Base-by-base conservation (phyloP, 805 yeast species). In the Yarrowia sp. region DNA sequence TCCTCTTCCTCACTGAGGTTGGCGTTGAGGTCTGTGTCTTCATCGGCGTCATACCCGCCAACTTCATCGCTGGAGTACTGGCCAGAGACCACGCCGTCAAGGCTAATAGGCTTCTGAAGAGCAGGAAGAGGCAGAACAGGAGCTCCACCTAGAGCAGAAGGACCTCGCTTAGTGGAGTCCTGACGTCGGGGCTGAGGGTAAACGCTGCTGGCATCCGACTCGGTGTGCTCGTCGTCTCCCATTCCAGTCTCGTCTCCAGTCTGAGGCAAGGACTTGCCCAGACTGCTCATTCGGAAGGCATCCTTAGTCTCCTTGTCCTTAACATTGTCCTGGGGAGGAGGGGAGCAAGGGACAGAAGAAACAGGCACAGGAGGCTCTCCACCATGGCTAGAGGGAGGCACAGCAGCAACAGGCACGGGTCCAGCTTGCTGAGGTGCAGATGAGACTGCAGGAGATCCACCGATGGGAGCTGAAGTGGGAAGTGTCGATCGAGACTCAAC, bases 11-110 rank as follows among this genome's bases (percentile, higher is more conserved):
- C 62, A 19, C 48, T 40, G 40, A 51, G 30, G 26, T 71, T 68
- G 33, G 70, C 71, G 36, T 71, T 69, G 46, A 68, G 62, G 61
- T 73, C 78, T 0, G 79, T 76, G 65, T 82, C 86, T 54, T 83
- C 89, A 71, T 88, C 92, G 0, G 90, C 90, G 65, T 88, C 90
- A 70, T 86, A 86, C 0, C 91, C 91, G 1, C 90, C 82, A 10
- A 77, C 78, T 65, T 77, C 77, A 26, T 69, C 68, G 49, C 70
- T 74, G 0, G 76, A 74, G 62, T 80, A 83, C 61, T 83, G 89
- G 70, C 87, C 90, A 0, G 89, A 88, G 64, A 86, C 89, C 0
- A 89, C 82, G 10, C 76, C 77, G 51, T 75, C 63, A 21, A 58
- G 63, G 30, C 41, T 30, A 22, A 43, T 41, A n/a, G 63, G 63